Evolutionary conservation across 169 alveolate genomes (phyloP), one percentile per base, ranked within the genome.

Genomic region (Eimeria mitis): DNA sequence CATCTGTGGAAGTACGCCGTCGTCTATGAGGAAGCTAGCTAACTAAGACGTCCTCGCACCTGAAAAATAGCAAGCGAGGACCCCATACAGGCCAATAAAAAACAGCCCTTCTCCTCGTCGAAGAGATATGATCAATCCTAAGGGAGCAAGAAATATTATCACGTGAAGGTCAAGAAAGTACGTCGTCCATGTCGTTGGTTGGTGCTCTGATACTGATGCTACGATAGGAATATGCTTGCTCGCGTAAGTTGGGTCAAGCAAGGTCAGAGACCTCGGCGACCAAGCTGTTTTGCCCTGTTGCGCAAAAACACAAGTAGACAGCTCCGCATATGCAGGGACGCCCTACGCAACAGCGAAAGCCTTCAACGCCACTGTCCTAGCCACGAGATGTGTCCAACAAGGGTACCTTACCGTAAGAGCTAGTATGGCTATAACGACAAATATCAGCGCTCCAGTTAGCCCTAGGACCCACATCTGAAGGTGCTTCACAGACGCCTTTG

Each of bases 131-230:
- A 98, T 88, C 84, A 96, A 44, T 76, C 97, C 97, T 71, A 95
- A 37, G 37, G 97, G 97, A 37, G 96, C 95, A 40, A 94, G 81
- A 59, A 95, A 81, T 21, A 91, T 84, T 59, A 81, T 19, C 79
- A 70, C 40, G 89, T 96, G 97, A 8, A 95, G 97, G 83, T 96
- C 97, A 89, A 96, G 78, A 28, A 96, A 49, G 42, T 96, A 96
- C n/a, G 95, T 73, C 6, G 91, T 73, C 99, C 99, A 99, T 14
- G 99, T 98, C n/a, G 99, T 98, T 37, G 99, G 99, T 97, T 99
- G 99, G 97, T 99, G 99, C 95, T 99, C 99, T 34, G 99, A 98
- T 42, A 99, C 99, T 23, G 99, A 99, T 40, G 99, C 99, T 47
- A 99, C 99, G 44, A 99, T 98, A 0, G 99, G 99, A 79, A 99